Evolutionary conservation across 164 flowering plant genomes (phyloP), one percentile per base, ranked within the genome.

Genomic region (Platanus orientalis): DNA sequence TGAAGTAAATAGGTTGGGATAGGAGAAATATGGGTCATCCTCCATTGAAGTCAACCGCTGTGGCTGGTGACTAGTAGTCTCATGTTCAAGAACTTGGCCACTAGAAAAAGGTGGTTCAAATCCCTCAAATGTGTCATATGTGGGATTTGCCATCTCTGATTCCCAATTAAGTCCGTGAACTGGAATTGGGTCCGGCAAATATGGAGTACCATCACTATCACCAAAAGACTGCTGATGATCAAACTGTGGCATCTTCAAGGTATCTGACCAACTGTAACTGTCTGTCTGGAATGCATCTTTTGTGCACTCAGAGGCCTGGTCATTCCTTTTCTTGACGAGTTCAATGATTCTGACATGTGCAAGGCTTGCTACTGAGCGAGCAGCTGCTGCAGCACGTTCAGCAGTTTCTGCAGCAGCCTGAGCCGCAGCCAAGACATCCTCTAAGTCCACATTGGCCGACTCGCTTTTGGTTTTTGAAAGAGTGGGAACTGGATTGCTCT

Each of bases 381-480:
- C 97, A 53, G 96, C 88, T 1, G 96, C 83, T 6, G 97, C 99
- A 45, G 99, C 96, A 64, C 86, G 88, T 60, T 95, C 99, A 45
- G 99, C 99, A 40, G 75, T 54, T 28, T 90, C 96, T 23, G 97
- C 97, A 58, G 99, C 97, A 32, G 90, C 83, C 29, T 81, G 83
- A 44, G 99, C 97, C 54, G 99, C 97, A 60, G 88, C 86, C 70
- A 95, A 61, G 23, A 95, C 96, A 74, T 90, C 97, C 72, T 84
- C 83, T 66, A 94, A 71, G 75, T 94, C 96, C 65, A 81, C 79
- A 64, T 71, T 69, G 30, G 34, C 62, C 12, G n/a, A n/a, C n/a
- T 81, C 89, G 65, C 72, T 78, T 73, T 73, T 45, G 66, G 77
- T 72, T 69, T 65, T 75, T 54, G 75, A 66, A 51, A 64, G 30